A percentile compares a stretch with the other conserved stretches of the same genome.
These are phyloP conservation scores for Verticillium albo-atrum DNA, from an alignment of 2,329 filamentous ascomycete species.

Conservation along the genomic window DNA sequence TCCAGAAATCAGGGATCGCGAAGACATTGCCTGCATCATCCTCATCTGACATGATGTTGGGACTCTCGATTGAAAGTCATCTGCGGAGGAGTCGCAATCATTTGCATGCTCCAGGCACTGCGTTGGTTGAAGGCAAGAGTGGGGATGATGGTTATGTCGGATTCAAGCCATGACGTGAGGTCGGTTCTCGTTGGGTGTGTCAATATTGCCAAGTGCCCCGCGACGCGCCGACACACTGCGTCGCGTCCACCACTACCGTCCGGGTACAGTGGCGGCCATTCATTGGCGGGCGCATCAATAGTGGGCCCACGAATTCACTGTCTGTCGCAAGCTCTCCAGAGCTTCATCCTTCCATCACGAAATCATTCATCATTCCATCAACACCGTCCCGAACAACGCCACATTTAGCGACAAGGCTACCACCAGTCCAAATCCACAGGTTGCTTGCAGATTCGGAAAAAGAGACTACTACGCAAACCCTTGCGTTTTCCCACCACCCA, in stretches of 20 bases:
- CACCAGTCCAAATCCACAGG: too few relatives aligned
- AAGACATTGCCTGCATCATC: slow-evolving; percentile 53
- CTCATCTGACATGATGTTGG: slow-evolving; percentile 30
- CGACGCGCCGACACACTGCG: not conserved
- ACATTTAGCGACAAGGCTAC: too few relatives aligned
- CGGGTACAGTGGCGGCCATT: not conserved
- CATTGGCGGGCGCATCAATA: not conserved
- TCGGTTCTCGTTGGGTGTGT: not conserved
- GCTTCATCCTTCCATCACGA: not conserved
- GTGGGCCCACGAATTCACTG: not conserved
- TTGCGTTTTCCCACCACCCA: not conserved
- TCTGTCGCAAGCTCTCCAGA: not conserved
- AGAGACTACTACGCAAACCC: too few relatives aligned
- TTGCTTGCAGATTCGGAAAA: not conserved
- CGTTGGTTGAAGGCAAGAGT: not conserved
- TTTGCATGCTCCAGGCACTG: not conserved
- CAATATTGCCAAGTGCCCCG: not conserved
- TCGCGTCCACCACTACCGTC: not conserved
- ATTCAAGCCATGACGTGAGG: not conserved
- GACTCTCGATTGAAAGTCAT: not conserved
- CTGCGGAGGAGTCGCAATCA: not conserved
- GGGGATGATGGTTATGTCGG: not conserved
- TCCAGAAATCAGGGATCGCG: slow-evolving; percentile 58
- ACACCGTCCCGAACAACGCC: too few relatives aligned
- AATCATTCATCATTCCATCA: not conserved